Base-by-base conservation (phyloP, 2,329 filamentous ascomycete species). In the Aureobasidium leucospermi region DNA sequence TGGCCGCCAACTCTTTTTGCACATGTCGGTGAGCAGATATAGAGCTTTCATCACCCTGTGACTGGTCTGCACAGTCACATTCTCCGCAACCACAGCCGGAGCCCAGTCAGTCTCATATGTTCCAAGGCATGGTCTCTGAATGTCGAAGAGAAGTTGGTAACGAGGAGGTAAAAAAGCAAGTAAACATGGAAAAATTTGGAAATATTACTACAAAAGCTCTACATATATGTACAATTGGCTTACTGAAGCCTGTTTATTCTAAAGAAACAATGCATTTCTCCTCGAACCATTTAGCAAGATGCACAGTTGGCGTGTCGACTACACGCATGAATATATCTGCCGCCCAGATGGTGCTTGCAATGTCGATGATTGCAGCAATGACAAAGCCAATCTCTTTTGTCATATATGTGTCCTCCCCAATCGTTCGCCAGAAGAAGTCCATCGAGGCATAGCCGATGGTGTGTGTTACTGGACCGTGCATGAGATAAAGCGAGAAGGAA, bases 401-500 rank as follows among this genome's bases (percentile, higher is more conserved):
- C 52, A 67, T 64, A 15, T 74, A 76, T 57, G 45, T 43, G 10
- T 81, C 77, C 4, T 71, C 71, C 6, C 80, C 81, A 0, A 77
- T 81, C 42, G 78, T 46, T 11, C 69, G 67, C 68, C 77, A 82
- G 1, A 76, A 75, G 36, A 74, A 74, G 66, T 83, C 75, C 60
- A 78, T 76, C 1, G 89, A 42, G 36, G 76, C 72, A 64, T 82
- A 84, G 10, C 81, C 81, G 16, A 79, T 65, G 2, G 77, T 76
- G 64, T 83, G 81, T 66, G 80, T 75, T 2, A 79, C 75, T 3
- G 81, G 79, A 0, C 82, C 81, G 67, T 86, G 83, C 73, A 85
- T 79, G 13, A 86, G 76, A 68, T 86, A 86, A 29, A 86, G 67
- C 52, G 81, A 78, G 66, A 83, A 86, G 56, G 81, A 84, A 64